Conservation (phyloP, 805 yeast species). For the Kodamaea sagamina region DNA sequence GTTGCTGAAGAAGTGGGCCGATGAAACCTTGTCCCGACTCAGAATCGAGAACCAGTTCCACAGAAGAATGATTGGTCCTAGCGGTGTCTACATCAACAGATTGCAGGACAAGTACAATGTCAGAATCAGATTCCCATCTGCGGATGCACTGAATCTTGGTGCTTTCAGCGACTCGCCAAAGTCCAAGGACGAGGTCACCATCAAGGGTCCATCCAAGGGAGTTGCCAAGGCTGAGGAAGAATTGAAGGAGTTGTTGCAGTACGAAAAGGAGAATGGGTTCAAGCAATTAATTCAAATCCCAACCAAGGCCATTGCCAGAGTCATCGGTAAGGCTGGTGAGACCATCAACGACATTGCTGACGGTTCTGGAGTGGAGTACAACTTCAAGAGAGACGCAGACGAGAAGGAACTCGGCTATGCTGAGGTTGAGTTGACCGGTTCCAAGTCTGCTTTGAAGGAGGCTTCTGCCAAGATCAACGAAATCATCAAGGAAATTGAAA, state of each 20-base stretch:
- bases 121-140: slow-evolving; percentile 68
- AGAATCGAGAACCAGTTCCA: slow-evolving; percentile 78
- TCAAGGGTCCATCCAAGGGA: slow-evolving; percentile 89
- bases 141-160: slow-evolving; percentile 25
- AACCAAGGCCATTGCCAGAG: slow-evolving; percentile 69
- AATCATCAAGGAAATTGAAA: slow-evolving; percentile 66
- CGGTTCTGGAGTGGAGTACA: slow-evolving; percentile 60
- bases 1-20: slow-evolving; percentile 76
- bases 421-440: slow-evolving; percentile 73
- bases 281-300: slow-evolving; percentile 68
- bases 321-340: slow-evolving; percentile 90
- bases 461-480: slow-evolving; percentile 65
- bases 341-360: slow-evolving; percentile 78
- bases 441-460: slow-evolving; percentile 69
- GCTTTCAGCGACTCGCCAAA: slow-evolving; percentile 40
- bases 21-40: slow-evolving; percentile 66
- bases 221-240: slow-evolving; percentile 83
- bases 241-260: slow-evolving; percentile 76
- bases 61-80: slow-evolving; percentile 78
- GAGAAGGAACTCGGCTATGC: slow-evolving; percentile 54
- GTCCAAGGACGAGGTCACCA: slow-evolving; percentile 60
- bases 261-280: slow-evolving; percentile 84
- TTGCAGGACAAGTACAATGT: slow-evolving; percentile 88
- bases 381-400: slow-evolving; percentile 42
- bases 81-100: slow-evolving; percentile 78